phyloP scores from a whole-genome alignment of 257 asterid species.

The Ophiorrhiza pumila region DNA sequence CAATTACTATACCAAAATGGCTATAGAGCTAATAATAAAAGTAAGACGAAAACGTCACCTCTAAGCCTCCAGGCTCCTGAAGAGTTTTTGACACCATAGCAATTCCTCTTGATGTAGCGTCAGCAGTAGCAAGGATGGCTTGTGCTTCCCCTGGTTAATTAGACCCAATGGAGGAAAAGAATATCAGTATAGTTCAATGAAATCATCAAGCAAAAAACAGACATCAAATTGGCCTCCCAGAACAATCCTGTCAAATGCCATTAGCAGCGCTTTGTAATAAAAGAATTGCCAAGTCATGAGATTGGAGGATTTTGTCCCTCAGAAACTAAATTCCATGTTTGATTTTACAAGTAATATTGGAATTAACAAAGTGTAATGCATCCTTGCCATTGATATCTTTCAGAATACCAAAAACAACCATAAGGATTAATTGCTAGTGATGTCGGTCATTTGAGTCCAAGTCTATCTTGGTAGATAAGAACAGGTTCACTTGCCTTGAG shows the following conservation, averaged over 20 bases:
- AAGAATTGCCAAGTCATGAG: neutral
- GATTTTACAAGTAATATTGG: neutral
- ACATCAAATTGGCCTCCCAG: neutral
- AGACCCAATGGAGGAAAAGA: neutral
- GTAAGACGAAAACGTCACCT: conserved; percentile 46
- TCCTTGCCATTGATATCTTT: neutral
- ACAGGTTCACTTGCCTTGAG: conserved; percentile 52
- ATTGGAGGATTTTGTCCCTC: neutral
- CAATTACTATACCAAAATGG: neutral
- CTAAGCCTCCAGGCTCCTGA: conserved; percentile 59
- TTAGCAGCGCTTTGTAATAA: neutral
- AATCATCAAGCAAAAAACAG: neutral
- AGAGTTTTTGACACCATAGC: conserved; percentile 65
- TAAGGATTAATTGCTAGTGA: too few relatives aligned
- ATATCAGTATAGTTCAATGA: neutral
- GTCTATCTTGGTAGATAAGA: neutral
- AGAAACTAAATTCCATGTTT: neutral
- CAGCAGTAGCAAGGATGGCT: conserved; percentile 80
- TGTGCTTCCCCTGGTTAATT: conserved; percentile 78
- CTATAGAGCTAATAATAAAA: neutral
- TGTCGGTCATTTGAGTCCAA: neutral
- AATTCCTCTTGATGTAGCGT: conserved; percentile 83
- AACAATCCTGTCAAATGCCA: neutral
- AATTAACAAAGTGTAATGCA: neutral
- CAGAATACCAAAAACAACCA: neutral